phyloP scores from a whole-genome alignment of 331 rosid species.

The Cydonia oblonga region DNA sequence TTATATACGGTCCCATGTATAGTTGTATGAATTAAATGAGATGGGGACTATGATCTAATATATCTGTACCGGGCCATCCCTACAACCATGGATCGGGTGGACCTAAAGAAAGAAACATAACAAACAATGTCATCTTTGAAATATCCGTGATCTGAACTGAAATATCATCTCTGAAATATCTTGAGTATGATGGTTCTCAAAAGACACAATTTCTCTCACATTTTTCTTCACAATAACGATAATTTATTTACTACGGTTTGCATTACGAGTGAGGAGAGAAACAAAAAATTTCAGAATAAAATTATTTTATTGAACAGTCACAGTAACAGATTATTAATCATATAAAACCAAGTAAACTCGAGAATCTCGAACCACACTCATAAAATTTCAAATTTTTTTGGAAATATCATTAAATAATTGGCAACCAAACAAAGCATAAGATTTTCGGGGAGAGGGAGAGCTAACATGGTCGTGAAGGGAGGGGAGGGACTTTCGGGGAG shows the following conservation, averaged over 20 bases:
- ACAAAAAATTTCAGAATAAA: background rate
- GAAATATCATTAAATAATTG: too few relatives aligned
- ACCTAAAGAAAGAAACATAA: background rate
- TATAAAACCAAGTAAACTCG: too few relatives aligned
- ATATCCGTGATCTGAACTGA: too few relatives aligned
- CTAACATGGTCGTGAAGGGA: too few relatives aligned
- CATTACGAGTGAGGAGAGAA: background rate
- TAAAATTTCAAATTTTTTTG: too few relatives aligned
- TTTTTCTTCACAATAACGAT: background rate
- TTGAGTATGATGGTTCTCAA: background rate
- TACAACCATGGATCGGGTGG: conserved; percentile 17
- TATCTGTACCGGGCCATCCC: conserved; percentile 16
- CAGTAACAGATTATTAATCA: too few relatives aligned
- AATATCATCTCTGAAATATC: background rate
- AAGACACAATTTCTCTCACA: background rate
- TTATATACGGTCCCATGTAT: conserved; percentile 17
- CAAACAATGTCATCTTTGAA: background rate
- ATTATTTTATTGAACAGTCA: background rate
- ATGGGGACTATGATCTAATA: conserved; percentile 8
- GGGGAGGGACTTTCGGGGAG: too few relatives aligned
- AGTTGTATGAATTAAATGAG: conserved; percentile 9
- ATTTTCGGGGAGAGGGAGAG: too few relatives aligned
- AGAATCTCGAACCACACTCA: too few relatives aligned
- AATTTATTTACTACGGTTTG: background rate
- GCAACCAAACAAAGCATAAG: too few relatives aligned